Evolutionary conservation across 345 rosid genomes (phyloP).

Genomic region (Brassica cretica): DNA sequence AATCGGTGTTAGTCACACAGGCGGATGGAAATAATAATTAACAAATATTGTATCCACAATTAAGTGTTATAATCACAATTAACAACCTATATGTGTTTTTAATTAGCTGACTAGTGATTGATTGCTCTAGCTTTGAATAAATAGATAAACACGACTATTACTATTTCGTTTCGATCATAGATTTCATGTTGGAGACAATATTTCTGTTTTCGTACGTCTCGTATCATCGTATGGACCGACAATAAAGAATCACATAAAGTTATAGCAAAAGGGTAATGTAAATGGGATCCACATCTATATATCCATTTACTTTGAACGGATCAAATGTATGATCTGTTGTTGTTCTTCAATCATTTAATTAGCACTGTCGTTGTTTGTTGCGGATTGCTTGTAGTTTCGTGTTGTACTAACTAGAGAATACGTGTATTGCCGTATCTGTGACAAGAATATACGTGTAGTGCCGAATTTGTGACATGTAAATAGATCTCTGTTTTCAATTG

Average conservation of each 20-base stretch:
- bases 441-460: neutral
- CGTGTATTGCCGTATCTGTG: conserved; percentile 15
- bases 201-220: neutral
- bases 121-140: neutral
- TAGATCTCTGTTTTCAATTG: neutral
- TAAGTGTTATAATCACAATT: too few relatives aligned
- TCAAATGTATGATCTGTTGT: conserved; percentile 23
- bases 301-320: conserved; percentile 4
- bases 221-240: neutral
- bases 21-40: too few relatives aligned
- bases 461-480: neutral
- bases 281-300: conserved; percentile 27
- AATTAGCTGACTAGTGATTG: too few relatives aligned
- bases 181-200: neutral
- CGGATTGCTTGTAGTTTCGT: conserved; percentile 15
- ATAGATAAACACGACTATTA: neutral
- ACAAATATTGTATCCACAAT: too few relatives aligned
- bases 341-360: neutral
- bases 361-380: conserved; percentile 17
- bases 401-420: conserved; percentile 10
- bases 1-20: too few relatives aligned
- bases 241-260: neutral
- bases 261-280: conserved; percentile 6
- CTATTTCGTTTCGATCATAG: neutral
- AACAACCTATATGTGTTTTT: too few relatives aligned